These are phyloP conservation scores for Volutella citrinella DNA, from an alignment of 2,329 filamentous ascomycete genomes.

Conservation along the genomic window DNA sequence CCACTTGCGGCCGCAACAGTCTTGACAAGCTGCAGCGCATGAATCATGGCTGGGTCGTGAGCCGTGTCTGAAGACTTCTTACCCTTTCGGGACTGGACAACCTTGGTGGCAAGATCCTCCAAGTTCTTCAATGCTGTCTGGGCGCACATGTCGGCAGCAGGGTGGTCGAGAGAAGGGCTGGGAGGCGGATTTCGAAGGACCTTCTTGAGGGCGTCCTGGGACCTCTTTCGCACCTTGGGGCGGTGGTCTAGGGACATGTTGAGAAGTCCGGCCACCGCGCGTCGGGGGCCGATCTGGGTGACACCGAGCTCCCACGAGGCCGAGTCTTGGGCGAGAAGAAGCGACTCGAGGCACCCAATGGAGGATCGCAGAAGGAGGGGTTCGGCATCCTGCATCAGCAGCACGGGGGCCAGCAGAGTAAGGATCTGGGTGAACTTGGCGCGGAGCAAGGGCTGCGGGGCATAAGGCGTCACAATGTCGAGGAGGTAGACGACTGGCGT, in stretches of 20 bases:
- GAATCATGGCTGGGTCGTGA: conserved; percentile 82
- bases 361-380: conserved; percentile 82
- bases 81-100: conserved; percentile 58
- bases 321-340: conserved; percentile 84
- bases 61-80: conserved; percentile 58
- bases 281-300: conserved; percentile 78
- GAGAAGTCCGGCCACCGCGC: conserved; percentile 82
- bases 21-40: conserved; percentile 89
- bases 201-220: conserved; percentile 82
- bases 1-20: conserved; percentile 81
- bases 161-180: conserved; percentile 89
- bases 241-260: conserved; percentile 81
- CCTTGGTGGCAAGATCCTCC: conserved; percentile 66
- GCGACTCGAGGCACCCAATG: conserved; percentile 89
- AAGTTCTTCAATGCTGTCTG: conserved; percentile 83
- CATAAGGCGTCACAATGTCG: conserved; percentile 82
- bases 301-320: conserved; percentile 84
- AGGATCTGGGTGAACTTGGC: conserved; percentile 96
- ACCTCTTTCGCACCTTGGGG: conserved; percentile 91
- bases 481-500: conserved; percentile 92
- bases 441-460: conserved; percentile 81
- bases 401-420: conserved; percentile 76
- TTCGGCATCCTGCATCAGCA: conserved; percentile 78
- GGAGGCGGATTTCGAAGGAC: conserved; percentile 84
- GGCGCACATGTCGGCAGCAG: conserved; percentile 93